Evolutionary conservation across 2,329 filamentous ascomycete genomes (phyloP).

Genomic region (Neofusicoccum umdonicola): DNA sequence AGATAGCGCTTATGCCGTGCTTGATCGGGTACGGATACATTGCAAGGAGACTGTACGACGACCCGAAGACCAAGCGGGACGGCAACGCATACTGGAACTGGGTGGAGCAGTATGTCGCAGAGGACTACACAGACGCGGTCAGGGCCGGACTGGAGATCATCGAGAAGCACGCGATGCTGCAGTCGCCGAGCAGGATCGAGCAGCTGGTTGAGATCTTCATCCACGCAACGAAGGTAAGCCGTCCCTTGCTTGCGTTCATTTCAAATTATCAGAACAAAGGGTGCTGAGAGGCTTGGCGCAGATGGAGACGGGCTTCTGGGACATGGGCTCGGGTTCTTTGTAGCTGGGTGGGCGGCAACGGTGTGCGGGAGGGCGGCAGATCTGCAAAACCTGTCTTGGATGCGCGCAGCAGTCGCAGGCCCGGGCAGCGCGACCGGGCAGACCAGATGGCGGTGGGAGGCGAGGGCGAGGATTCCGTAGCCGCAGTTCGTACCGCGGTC

Average conservation of each 20-base stretch:
- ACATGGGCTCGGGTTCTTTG: slow-evolving; percentile 61
- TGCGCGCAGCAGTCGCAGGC: neutral
- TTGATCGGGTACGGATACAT: slow-evolving; percentile 85
- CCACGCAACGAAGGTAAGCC: slow-evolving; percentile 72
- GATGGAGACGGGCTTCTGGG: slow-evolving; percentile 75
- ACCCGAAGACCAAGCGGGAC: slow-evolving; percentile 58
- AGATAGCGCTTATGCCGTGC: slow-evolving; percentile 81
- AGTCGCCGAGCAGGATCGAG: slow-evolving; percentile 74
- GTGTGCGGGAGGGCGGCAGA: neutral
- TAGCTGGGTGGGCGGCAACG: slow-evolving; percentile 21
- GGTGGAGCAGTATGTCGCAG: slow-evolving; percentile 84
- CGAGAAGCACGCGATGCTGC: slow-evolving; percentile 69
- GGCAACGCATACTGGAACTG: slow-evolving; percentile 82
- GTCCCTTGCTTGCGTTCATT: neutral
- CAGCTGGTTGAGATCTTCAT: slow-evolving; percentile 82
- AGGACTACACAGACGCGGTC: slow-evolving; percentile 75
- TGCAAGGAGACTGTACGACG: slow-evolving; percentile 66
- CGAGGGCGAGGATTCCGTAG: neutral
- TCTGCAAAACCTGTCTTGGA: neutral
- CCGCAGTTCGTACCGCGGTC: slow-evolving; percentile 5
- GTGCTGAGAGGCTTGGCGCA: slow-evolving; percentile 33
- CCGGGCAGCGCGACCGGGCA: too few species aligned
- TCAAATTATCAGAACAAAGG: slow-evolving; percentile 13
- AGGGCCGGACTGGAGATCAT: slow-evolving; percentile 68
- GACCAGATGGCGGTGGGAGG: too few species aligned